Evolutionary conservation across 2,329 filamentous ascomycete genomes (phyloP), one percentile per base, ranked within the genome.

Genomic region (Aspergillus proliferans): DNA sequence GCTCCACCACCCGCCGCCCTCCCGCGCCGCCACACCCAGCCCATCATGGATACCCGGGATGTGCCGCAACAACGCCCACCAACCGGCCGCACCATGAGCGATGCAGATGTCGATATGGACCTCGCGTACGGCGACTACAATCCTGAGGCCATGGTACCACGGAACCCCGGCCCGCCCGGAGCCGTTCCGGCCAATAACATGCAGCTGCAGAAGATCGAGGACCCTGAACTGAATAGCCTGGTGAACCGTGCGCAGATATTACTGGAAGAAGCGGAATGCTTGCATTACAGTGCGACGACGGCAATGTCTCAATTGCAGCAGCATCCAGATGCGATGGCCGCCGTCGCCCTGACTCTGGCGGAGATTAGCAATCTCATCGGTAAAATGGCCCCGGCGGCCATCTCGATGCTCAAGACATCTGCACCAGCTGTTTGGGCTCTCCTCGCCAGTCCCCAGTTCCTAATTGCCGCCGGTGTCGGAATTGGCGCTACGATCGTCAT

Each of bases 401-500:
- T 98, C 6, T 74, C 79, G 9, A 75, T 85, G 1, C 73, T 97
- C 62, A 94, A 95, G 70, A 79, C 82, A 36, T 84, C 84, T 18
- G 92, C 90, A 34, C 93, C 93, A 0, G 86, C 87, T 6, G 84
- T 95, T 18, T 92, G 95, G 59, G 87, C 86, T 0, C 79, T 98
- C 19, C 80, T 98, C 3, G 84, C 88, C 0, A 91, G 86, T 49
- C 93, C 93, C 1, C 89, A 98, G 63, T 98, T 98, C 65, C 81
- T 96, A 54, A 95, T 98, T 60, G 90, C 90, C 3, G 89, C 88
- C 0, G 88, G 91, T 40, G 83, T 95, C 12, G 88, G 87, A 0
- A 84, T 95, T 0, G 93, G 93, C 12, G 85, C 95, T n/a, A 97
- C 93, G 0, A 84, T 97, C 7, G 88, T 98, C 60, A 91, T 93